Evolutionary conservation across 805 yeast genomes (phyloP).

Genomic region (Vanderwaltozyma tropicalis): DNA sequence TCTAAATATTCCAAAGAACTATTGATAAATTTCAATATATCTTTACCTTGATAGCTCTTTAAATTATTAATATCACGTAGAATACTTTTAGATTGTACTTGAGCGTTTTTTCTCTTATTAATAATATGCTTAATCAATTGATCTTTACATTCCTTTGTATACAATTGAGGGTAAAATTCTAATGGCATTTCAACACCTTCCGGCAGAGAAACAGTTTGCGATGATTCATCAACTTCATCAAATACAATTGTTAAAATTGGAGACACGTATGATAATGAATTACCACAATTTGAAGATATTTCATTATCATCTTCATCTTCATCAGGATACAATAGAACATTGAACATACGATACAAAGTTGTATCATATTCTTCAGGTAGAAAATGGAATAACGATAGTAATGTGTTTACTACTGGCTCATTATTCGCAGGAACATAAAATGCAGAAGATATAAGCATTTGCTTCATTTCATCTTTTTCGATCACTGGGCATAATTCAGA

Average conservation of each 20-base stretch:
- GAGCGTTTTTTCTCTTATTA: slow-evolving; percentile 14
- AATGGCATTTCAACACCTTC: slow-evolving; percentile 26
- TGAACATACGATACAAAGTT: slow-evolving; percentile 27
- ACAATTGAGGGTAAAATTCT: slow-evolving; percentile 27
- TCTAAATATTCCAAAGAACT: slow-evolving; percentile 21
- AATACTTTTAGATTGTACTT: slow-evolving; percentile 9
- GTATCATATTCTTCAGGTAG: slow-evolving; percentile 27
- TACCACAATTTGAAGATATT: slow-evolving; percentile 10
- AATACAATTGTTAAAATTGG: slow-evolving; percentile 24
- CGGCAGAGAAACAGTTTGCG: slow-evolving; percentile 3
- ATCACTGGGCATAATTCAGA: slow-evolving; percentile 11
- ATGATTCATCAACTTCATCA: slow-evolving; percentile 23
- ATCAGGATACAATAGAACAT: slow-evolving; percentile 22
- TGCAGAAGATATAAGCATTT: slow-evolving; percentile 23
- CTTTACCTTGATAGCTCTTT: slow-evolving; percentile 27
- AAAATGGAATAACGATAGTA: slow-evolving; percentile 24
- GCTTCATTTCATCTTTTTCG: slow-evolving; percentile 6
- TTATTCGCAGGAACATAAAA: slow-evolving; percentile 13
- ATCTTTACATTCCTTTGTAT: slow-evolving; percentile 20
- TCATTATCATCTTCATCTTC: slow-evolving; percentile 7
- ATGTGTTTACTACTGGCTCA: slow-evolving; percentile 15
- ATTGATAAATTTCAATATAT: slow-evolving; percentile 19
- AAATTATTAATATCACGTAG: slow-evolving; percentile 16
- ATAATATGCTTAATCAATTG: slow-evolving; percentile 19
- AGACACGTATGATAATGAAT: slow-evolving; percentile 20